phyloP scores from a whole-genome alignment of 352 stramenopile genomes.

The Albugo candida region DNA sequence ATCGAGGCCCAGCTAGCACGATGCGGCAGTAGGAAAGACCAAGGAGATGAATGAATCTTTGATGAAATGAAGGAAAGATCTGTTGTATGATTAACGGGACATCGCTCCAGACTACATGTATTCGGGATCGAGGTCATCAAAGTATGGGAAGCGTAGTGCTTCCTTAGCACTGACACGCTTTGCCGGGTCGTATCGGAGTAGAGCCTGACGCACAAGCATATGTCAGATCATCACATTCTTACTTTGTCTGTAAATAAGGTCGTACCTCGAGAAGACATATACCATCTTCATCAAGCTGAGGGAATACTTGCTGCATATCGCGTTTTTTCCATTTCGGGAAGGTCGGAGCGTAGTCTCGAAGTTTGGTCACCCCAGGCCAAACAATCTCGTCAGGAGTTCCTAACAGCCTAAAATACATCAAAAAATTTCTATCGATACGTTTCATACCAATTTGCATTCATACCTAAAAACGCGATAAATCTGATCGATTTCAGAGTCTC shows the following conservation, averaged over 20 bases:
- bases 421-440: too few species aligned
- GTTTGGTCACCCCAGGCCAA: constrained; percentile 85
- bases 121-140: constrained; percentile 10
- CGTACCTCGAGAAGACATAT: constrained; percentile 1
- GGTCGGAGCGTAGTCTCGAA: constrained; percentile 1
- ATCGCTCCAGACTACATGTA: neutral
- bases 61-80: too few species aligned
- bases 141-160: constrained; percentile 79
- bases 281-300: constrained; percentile 19
- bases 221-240: constrained; percentile 28
- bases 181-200: constrained; percentile 78
- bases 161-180: constrained; percentile 81
- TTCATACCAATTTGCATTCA: too few species aligned
- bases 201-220: constrained; percentile 75
- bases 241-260: neutral
- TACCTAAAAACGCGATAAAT: constrained; percentile 90
- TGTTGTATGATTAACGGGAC: neutral
- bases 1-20: too few species aligned
- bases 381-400: constrained; percentile 84
- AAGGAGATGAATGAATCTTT: too few species aligned
- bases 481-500: constrained; percentile 88
- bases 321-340: constrained; percentile 79
- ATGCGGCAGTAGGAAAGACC: too few species aligned
- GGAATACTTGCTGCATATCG: constrained; percentile 71
- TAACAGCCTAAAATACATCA: too few species aligned